phyloP scores from a whole-genome alignment of 139 green algal genomes.

The Picochlorum sp. region DNA sequence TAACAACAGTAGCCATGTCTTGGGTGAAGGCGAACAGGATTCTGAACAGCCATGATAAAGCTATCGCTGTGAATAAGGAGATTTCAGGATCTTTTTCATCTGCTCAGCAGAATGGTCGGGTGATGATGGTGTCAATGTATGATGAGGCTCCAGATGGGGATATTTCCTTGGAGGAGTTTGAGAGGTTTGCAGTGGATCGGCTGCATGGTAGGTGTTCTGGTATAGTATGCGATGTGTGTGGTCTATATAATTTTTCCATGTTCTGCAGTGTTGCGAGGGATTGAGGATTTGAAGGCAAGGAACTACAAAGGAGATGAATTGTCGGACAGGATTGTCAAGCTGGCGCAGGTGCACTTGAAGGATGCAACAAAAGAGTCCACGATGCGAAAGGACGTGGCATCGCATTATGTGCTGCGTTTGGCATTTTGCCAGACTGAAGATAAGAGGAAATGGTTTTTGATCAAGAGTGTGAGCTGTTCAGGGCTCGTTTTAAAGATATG shows the following conservation, averaged over 20 bases:
- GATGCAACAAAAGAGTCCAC: conserved; percentile 28
- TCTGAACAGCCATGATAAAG: not conserved
- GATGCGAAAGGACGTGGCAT: conserved; percentile 55
- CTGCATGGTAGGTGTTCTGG: conserved; percentile 48
- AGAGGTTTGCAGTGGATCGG: conserved; percentile 77
- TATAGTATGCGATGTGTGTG: conserved; percentile 2
- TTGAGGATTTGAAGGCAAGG: conserved; percentile 70
- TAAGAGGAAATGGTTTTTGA: conserved; percentile 80
- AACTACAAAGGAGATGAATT: conserved; percentile 48
- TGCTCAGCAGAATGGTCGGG: no score
- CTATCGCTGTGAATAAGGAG: not conserved
- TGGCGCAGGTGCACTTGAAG: conserved; percentile 45
- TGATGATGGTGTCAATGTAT: conserved; percentile 64
- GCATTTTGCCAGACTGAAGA: conserved; percentile 87
- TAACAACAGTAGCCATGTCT: conserved; percentile 5
- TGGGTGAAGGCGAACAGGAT: conserved; percentile 10
- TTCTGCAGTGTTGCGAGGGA: conserved; percentile 72
- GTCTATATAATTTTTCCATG: not conserved
- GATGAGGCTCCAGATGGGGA: conserved; percentile 48
- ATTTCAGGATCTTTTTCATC: no score
- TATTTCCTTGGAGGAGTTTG: conserved; percentile 88
- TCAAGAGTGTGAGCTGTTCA: conserved; percentile 78
- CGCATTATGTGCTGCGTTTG: conserved; percentile 88
- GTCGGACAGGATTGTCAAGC: conserved; percentile 28
- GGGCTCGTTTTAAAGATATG: conserved; percentile 28